Evolutionary conservation across 148 eudicot species (phyloP).

Genomic region (Pouteria glomerata): DNA sequence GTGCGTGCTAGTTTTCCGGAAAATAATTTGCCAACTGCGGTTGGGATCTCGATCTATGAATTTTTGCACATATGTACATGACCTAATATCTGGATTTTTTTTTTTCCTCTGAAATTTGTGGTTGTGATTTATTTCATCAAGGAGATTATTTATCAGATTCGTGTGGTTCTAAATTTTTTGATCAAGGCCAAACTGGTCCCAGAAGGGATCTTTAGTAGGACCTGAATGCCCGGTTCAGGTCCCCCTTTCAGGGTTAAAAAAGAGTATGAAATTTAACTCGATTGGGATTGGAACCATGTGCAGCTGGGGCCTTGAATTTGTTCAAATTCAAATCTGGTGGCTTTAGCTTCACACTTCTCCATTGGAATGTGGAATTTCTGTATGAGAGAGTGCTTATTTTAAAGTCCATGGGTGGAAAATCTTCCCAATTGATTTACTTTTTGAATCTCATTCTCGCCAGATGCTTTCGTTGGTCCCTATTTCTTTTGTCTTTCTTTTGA

Average conservation of each 20-base stretch:
- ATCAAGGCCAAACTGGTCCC: too few relatives aligned
- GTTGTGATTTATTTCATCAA: too few relatives aligned
- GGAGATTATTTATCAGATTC: background rate
- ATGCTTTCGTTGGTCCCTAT: background rate
- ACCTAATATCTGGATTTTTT: too few relatives aligned
- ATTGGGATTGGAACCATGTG: constrained; percentile 11
- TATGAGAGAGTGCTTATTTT: background rate
- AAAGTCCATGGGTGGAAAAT: background rate
- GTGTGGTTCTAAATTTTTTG: background rate
- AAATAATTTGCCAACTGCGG: too few relatives aligned
- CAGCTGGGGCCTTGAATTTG: background rate
- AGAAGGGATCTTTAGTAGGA: too few relatives aligned
- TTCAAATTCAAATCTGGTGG: constrained; percentile 11
- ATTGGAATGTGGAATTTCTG: constrained; percentile 2
- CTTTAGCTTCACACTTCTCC: constrained; percentile 18
- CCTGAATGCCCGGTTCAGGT: background rate
- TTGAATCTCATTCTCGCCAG: background rate
- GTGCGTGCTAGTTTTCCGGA: too few relatives aligned
- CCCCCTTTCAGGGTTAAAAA: background rate
- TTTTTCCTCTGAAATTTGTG: too few relatives aligned
- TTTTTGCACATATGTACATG: too few relatives aligned
- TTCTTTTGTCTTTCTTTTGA: constrained; percentile 7
- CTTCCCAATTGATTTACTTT: background rate
- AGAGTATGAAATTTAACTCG: background rate
- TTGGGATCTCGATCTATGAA: too few relatives aligned